Evolutionary conservation across 148 eudicot genomes (phyloP), one percentile per base, ranked within the genome.

Genomic region (Rhododendron simsii): DNA sequence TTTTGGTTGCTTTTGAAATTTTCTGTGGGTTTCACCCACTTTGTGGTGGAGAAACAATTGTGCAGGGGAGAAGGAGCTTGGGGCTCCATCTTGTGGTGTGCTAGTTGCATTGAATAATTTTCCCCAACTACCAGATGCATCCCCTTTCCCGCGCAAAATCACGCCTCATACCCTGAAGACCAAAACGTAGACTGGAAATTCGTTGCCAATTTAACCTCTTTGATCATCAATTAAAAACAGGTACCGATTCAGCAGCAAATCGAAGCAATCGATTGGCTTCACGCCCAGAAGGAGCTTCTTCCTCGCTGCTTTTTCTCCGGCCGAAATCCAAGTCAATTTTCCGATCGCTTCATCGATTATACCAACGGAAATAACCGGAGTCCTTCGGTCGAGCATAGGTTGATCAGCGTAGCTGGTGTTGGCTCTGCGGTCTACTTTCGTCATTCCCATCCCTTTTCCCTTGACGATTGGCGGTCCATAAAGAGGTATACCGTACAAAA

Each of bases 231-330:
- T 23, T 2, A 3, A 12, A 21, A 16, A 84, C 86, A 96, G 99
- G 98, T 96, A 80, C 98, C 98, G 48, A 93, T 96, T n/a, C 81
- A 83, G 69, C 81, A 91, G 84, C 85, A 92, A 78, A 92, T 96
- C 50, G 93, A 90, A 91, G 98, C 96, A 35, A 92, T 95, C 47
- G 94, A 95, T 15, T 96, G 99, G 99, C 92, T 96, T 51, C 94
- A 89, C 18, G 91, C 95, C 9, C 96, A 93, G 51, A 80, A 84
- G 81, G 90, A 85, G 23, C 81, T 88, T 16, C 93, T 95, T 85
- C 98, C 98, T 65, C 98, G 98, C 69, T 80, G 95, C 81, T 96
- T 86, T 81, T 96, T 94, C 94, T 96, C 98, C 39, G 99, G 96
- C 35, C 86, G 98, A n/a, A 92, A 90, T 37, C 86, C 63, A 26